A percentile compares a stretch with the other conserved stretches of the same genome.
Evolutionary conservation across 2,329 filamentous ascomycete genomes (phyloP).

Genomic region (Lecanoromycetidae sp.): DNA sequence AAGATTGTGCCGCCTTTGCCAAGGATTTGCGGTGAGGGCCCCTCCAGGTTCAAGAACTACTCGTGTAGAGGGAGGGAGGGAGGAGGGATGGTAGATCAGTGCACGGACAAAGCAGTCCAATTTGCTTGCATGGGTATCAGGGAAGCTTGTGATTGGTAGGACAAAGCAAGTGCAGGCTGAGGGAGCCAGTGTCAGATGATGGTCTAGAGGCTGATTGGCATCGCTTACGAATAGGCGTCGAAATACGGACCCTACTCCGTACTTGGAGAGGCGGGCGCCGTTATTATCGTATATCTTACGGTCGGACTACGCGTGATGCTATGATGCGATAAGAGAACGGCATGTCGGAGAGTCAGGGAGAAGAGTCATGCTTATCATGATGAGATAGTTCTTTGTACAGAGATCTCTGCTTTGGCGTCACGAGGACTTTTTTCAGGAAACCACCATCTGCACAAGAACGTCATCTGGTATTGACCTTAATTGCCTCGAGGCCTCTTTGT

Average conservation of each 20-base stretch:
- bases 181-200: not conserved
- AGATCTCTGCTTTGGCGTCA: no score
- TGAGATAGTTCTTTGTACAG: no score
- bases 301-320: conserved; percentile 1
- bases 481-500: conserved; percentile 13
- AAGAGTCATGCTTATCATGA: not conserved
- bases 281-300: no score
- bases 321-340: not conserved
- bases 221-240: not conserved
- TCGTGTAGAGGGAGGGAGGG: no score
- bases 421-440: not conserved
- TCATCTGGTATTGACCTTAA: not conserved
- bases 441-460: no score
- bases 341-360: not conserved
- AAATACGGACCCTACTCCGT: no score
- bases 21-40: no score
- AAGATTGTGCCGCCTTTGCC: conserved; percentile 7
- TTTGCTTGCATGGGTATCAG: not conserved
- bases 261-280: not conserved
- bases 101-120: not conserved
- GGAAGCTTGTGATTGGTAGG: conserved; percentile 1
- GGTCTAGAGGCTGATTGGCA: not conserved
- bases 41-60: no score
- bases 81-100: no score
- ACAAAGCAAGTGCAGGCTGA: not conserved